phyloP scores from a whole-genome alignment of 1,284 basidiomycete species.

The Gymnopus androsaceus region DNA sequence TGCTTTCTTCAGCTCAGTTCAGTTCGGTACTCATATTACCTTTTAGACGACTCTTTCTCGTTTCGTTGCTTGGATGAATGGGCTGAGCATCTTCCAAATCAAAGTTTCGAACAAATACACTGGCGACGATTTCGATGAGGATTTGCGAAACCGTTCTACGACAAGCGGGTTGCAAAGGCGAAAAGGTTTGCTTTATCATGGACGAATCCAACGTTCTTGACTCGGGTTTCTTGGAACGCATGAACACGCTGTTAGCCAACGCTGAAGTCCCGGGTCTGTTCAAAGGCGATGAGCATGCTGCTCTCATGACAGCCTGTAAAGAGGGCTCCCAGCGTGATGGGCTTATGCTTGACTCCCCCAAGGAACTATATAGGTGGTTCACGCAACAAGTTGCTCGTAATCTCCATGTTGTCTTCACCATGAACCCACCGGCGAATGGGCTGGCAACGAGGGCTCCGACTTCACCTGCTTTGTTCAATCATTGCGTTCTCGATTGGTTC shows the following conservation, averaged over 20 bases:
- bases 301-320: slow-evolving; percentile 97
- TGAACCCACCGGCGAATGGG: slow-evolving; percentile 98
- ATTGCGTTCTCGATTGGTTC: slow-evolving; percentile 98
- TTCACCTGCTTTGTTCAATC: slow-evolving; percentile 96
- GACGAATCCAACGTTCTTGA: slow-evolving; percentile 99
- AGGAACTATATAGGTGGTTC: slow-evolving; percentile 97
- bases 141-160: slow-evolving; percentile 92
- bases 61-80: slow-evolving; percentile 99
- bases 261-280: slow-evolving; percentile 99
- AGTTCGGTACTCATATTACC: slow-evolving; percentile 15
- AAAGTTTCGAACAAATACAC: slow-evolving; percentile 99
- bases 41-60: slow-evolving; percentile 93
- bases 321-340: slow-evolving; percentile 98
- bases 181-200: slow-evolving; percentile 99
- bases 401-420: slow-evolving; percentile 96
- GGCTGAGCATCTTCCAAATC: slow-evolving; percentile 97
- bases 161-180: slow-evolving; percentile 95
- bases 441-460: slow-evolving; percentile 95
- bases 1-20: not conserved
- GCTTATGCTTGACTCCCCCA: slow-evolving; percentile 96
- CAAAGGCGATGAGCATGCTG: slow-evolving; percentile 95
- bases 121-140: slow-evolving; percentile 97
- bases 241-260: slow-evolving; percentile 99
- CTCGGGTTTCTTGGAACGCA: slow-evolving; percentile 96
- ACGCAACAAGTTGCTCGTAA: slow-evolving; percentile 96